Evolutionary conservation across 495 filamentous ascomycete genomes (phyloP), one percentile per base, ranked within the genome.

Genomic region (Xylaria longipes): DNA sequence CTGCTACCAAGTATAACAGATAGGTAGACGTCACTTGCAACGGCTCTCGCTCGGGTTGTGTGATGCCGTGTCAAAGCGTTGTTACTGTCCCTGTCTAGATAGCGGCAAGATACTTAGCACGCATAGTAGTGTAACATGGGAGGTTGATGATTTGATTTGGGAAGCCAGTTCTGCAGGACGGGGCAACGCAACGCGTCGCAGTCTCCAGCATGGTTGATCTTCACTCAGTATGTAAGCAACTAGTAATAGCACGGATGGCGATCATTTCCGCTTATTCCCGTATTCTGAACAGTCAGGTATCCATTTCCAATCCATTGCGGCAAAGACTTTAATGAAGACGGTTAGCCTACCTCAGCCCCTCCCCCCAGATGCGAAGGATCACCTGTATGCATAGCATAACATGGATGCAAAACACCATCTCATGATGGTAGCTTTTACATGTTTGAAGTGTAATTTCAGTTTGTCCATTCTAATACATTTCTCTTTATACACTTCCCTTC

Each of bases 401-500:
- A 35, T 35, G 57, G 57, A 60, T 60, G 57, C 57, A 35, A 60
- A 60, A 60, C 57, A 37, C 31, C 33, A 57, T 29, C 17, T 11
- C 4, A 11, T 60, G 57, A 15, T 35, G 27, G 17, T 35, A 35
- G 31, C 14, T 4, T 17, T 8, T 33, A 58, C 54, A 35, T 3
- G 20, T 58, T 58, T 29, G 29, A 33, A 20, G 31, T 58, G 56
- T 35, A 35, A 60, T 60, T 60, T 37, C 33, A 35, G 33, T 60
- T 60, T 56, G 57, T 17, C 33, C 20, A 60, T 60, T 60, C 33
- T 5, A 37, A 37, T 33, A 37, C 31, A 37, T 35, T 31, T 56
- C 14, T 63, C 60, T 66, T 50, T 52, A 52, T 52, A 66, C 63
- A 37, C 31, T 52, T 52, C 45, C 31, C 43, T 39, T 52, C 63